These are phyloP conservation scores for Neonectria sp. DNA, from an alignment of 2,329 filamentous ascomycete genomes.

Conservation along the genomic window DNA sequence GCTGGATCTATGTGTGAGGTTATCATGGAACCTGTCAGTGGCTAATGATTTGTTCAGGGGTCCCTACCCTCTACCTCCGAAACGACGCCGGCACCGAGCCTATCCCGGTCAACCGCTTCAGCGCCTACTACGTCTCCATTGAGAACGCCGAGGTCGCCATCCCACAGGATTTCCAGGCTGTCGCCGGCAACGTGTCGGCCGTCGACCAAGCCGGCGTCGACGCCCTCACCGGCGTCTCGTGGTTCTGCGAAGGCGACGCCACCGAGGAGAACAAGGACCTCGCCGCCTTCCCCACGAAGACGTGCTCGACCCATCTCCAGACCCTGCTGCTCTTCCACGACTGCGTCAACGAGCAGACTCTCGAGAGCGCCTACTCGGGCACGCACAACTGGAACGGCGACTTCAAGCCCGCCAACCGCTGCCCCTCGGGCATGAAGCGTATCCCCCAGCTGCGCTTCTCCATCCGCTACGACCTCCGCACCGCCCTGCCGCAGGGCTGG, in stretches of 20 bases:
- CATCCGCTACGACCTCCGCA: constrained; percentile 60
- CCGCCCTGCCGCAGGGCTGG: constrained; percentile 58
- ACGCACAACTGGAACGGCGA: constrained; percentile 22
- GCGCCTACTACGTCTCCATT: constrained; percentile 61
- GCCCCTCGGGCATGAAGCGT: constrained; percentile 58
- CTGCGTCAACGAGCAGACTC: constrained; percentile 42
- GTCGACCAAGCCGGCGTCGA: constrained; percentile 26
- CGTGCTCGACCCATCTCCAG: constrained; percentile 41
- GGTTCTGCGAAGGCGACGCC: constrained; percentile 52
- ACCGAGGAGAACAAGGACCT: constrained; percentile 33
- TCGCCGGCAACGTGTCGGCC: constrained; percentile 55
- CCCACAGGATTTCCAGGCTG: constrained; percentile 58
- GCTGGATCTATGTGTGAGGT: too few species aligned
- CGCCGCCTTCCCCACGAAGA: constrained; percentile 48
- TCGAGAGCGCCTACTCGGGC: constrained; percentile 42
- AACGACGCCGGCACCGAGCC: constrained; percentile 46
- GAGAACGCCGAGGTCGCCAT: constrained; percentile 60
- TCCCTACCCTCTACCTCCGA: constrained; percentile 57
- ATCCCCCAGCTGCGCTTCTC: constrained; percentile 63
- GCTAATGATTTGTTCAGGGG: constrained; percentile 35
- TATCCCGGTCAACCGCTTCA: constrained; percentile 56
- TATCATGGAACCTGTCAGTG: fast-evolving
- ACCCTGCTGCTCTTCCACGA: constrained; percentile 44
- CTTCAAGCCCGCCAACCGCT: constrained; percentile 48
- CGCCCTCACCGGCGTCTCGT: constrained; percentile 48